These are phyloP conservation scores for Phalaenopsis aphrodite DNA, from an alignment of 106 monocot species.

Conservation along the genomic window DNA sequence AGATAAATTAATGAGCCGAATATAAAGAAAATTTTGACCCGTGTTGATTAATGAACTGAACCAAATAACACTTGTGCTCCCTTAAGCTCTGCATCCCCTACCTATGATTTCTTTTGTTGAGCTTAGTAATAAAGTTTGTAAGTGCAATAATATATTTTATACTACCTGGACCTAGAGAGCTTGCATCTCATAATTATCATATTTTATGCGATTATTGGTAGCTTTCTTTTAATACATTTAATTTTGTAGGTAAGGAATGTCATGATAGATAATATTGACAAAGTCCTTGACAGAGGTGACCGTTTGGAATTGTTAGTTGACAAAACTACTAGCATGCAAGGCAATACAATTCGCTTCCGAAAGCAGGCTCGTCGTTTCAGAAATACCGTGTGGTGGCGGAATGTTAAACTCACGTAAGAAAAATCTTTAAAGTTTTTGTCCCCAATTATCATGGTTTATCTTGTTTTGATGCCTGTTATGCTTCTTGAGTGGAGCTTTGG, in stretches of 20 bases:
- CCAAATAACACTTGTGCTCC: no score
- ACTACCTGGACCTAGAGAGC: background rate
- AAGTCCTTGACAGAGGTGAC: constrained; percentile 97
- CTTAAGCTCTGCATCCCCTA: background rate
- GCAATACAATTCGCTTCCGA: constrained; percentile 76
- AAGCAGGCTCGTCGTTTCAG: constrained; percentile 88
- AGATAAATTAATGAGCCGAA: no score
- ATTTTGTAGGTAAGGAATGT: constrained; percentile 71
- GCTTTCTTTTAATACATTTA: background rate
- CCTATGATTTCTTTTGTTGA: background rate
- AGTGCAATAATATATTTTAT: background rate
- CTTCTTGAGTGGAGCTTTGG: background rate
- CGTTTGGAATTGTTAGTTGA: constrained; percentile 89
- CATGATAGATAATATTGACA: constrained; percentile 98
- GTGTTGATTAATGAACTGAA: no score
- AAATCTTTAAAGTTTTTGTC: background rate
- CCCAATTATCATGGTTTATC: background rate
- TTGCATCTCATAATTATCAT: background rate
- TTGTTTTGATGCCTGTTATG: background rate
- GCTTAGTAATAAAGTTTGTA: background rate
- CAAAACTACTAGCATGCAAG: constrained; percentile 90
- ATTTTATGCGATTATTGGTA: background rate
- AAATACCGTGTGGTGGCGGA: constrained; percentile 81
- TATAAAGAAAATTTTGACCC: no score
- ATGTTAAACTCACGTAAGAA: constrained; percentile 82